Evolutionary conservation across 257 asterid species (phyloP).

Genomic region (Ballota nigra): DNA sequence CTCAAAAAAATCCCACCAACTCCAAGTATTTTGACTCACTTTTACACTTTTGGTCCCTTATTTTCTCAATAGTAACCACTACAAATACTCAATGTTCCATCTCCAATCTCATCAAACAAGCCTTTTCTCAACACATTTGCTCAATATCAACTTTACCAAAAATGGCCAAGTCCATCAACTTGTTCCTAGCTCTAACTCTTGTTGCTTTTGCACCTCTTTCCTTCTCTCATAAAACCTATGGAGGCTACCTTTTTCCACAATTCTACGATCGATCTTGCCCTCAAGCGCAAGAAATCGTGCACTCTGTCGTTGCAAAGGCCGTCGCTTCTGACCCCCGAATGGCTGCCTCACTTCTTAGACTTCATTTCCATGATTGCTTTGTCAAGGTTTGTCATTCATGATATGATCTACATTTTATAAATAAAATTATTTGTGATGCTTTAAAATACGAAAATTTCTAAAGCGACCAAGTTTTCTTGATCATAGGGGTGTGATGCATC

Average conservation of each 20-base stretch:
- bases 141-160: constrained; percentile 5
- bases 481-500: constrained; percentile 97
- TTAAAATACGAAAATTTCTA: no score
- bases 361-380: constrained; percentile 94
- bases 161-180: constrained; percentile 43
- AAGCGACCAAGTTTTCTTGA: no score
- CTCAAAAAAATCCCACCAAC: constrained; percentile 52
- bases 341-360: constrained; percentile 92
- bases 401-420: neutral
- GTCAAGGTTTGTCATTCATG: constrained; percentile 58
- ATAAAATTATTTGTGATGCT: neutral
- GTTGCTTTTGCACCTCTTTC: constrained; percentile 56
- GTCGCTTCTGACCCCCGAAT: constrained; percentile 79
- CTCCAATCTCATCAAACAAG: constrained; percentile 29
- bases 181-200: constrained; percentile 37
- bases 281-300: constrained; percentile 53
- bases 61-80: constrained; percentile 10
- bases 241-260: constrained; percentile 72
- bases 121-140: constrained; percentile 7
- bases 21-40: constrained; percentile 32
- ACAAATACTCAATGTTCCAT: constrained; percentile 37
- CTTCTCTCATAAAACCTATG: constrained; percentile 36
- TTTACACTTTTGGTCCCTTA: neutral
- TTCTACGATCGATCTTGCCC: constrained; percentile 82
- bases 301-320: constrained; percentile 73